Evolutionary conservation across 805 yeast genomes (phyloP), one percentile per base, ranked within the genome.

Genomic region (Nakazawaea wyomingensis): DNA sequence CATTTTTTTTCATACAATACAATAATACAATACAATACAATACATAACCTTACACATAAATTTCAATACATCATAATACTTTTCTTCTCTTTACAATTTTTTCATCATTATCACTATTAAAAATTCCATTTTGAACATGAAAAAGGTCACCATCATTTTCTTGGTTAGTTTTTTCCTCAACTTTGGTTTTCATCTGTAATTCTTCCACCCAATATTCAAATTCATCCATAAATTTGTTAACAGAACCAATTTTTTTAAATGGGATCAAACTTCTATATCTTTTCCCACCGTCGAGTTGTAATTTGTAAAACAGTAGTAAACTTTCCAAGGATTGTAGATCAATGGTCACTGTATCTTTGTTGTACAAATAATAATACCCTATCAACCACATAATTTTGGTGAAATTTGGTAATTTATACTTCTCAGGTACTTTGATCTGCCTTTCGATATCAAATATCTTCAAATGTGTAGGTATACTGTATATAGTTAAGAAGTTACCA

Each of bases 321-420:
- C 45, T 45, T 10, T 46, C 16, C 18, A 56, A 41, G 20, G 59
- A 52, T 5, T 49, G 45, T 11, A 49, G 19, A 26, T 60, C 59
- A n/a, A 49, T 37, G 3, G 30, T 41, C 27, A 34, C 40, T 9
- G 28, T 21, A 11, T 40, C 38, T 27, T 18, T 31, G 13, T 41
- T 22, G 28, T 37, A 50, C 22, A 54, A 35, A 34, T 53, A 68
- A 50, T 72, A 72, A 62, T 67, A 69, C 7, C 80, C 80, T 3
- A 85, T 68, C 10, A 80, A 65, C 88, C 91, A 83, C 60, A 88
- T 61, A 4, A 85, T 79, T 47, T 68, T 73, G 47, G 78, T 72
- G 55, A 89, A 88, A 59, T 74, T 71, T 0, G 97, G 96, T 53
- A 85, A 88, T 39, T 86, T 71, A 62, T 82, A 89, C 52, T 78